Base-by-base conservation (phyloP, 306 rosid species). In the Cicer cuneatum region DNA sequence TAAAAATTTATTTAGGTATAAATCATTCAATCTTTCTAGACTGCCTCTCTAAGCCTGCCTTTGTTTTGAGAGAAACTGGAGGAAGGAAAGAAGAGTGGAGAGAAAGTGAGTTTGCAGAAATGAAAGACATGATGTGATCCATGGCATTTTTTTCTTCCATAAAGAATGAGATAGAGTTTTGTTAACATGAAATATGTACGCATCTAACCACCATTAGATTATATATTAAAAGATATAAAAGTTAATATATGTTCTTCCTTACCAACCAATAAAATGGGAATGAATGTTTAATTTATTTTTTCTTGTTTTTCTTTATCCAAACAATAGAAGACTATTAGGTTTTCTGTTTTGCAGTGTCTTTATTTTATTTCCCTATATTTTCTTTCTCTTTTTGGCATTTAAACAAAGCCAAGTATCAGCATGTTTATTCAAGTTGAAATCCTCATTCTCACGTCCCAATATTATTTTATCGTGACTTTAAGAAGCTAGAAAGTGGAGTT, bases 21-120 rank as follows among this genome's bases (percentile, higher is more conserved):
- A 79, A 57, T 40, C 29, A 57, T 33, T 57, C 76, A 73, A 53
- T 51, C 39, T 65, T 79, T 71, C 68, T 6, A 47, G 33, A 43
- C 81, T 39, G 39, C 61, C 74, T 62, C 46, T 73, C 38, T 14
- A 68, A 46, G 37, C 47, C 73, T 69, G 24, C 15, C 46, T 14
- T 46, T 12, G 35, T 43, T 66, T 45, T 29, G 40, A 13, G 21
- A 66, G 10, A 45, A 66, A 33, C 48, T 8, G 19, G 29, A 21
- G 47, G 39, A 38, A 13, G 19, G 33, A 43, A 43, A 21, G 12
- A 13, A 46, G 43, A 47, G 60, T 48, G 45, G 71, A 33, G 14
- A 33, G 33, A 68, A 69, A 69, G 35, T 67, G 43, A 67, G 56
- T 33, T 24, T 0, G 41, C 7, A 45, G 41, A 43, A 8, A 21